Base-by-base conservation (phyloP, 2,329 filamentous ascomycete species). In the Tothia fuscella region DNA sequence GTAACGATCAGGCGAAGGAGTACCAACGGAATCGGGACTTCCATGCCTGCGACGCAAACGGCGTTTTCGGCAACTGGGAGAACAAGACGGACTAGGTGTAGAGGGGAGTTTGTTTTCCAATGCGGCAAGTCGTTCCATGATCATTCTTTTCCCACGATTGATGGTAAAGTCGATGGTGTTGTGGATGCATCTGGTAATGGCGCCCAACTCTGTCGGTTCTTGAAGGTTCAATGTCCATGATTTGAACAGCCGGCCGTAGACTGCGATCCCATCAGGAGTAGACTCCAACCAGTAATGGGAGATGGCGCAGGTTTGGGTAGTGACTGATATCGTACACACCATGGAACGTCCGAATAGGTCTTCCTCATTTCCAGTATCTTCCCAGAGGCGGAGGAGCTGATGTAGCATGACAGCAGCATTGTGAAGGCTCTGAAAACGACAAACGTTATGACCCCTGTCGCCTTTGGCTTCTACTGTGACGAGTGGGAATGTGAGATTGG, bases 331-430 rank as follows among this genome's bases (percentile, higher is more conserved):
- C 9, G 35, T 38, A 20, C 35, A 38, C 9, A 24, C 35, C 9
- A 38, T 9, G 9, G 35, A 6, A 9, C 26, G 10, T 14, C 20
- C 7, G 16, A 26, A 38, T 6, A 38, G 22, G 9, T 38, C 35
- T 14, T 19, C 20, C 16, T 22, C 35, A 21, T 14, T 9, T 6
- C 17, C 21, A 6, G 35, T 38, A 38, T 38, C 35, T 26, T 38
- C 19, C 35, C 35, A 38, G 10, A 38, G 21, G 9, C 35, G 35
- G 7, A 38, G 21, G 16, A 38, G 35, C 16, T 38, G 35, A 24
- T 38, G 35, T 24, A 38, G 35, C 10, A 38, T 38, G 16, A 38
- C 35, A 22, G 35, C 35, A 22, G 35, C 35, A 38, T 38, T 38
- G 35, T 38, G 35, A 7, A 38, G 21, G 16, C 16, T 38, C 17